Evolutionary conservation across 2,329 filamentous ascomycete species (phyloP).

Genomic region (Salinomyces thailandicus): DNA sequence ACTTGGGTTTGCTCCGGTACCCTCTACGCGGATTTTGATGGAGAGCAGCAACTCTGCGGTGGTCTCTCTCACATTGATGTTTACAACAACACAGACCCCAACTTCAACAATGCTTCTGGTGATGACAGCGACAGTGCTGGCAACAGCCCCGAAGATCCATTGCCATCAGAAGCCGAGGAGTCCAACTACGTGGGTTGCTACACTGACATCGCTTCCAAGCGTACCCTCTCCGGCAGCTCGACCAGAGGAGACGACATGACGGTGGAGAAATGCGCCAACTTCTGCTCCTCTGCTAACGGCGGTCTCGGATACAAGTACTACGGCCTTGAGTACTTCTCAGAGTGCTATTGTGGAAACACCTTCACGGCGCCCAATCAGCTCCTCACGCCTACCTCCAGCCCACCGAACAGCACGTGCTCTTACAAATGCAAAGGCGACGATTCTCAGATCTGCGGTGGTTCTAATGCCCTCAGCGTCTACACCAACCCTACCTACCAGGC

Average conservation of each 20-base stretch:
- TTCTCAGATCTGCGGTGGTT: slow-evolving; percentile 22
- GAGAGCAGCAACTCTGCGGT: slow-evolving; percentile 21
- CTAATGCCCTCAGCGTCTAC: slow-evolving; percentile 20
- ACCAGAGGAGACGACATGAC: slow-evolving; percentile 16
- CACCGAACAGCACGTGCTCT: slow-evolving; percentile 16
- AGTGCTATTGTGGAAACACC: slow-evolving; percentile 25
- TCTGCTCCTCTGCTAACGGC: slow-evolving; percentile 12
- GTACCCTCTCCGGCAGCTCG: slow-evolving; percentile 14
- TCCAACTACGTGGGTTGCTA: slow-evolving; percentile 24
- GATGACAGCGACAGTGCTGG: slow-evolving; percentile 13
- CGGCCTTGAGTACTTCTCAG: slow-evolving; percentile 22
- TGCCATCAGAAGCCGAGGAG: slow-evolving; percentile 14
- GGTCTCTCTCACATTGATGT: slow-evolving; percentile 22
- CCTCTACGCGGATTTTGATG: slow-evolving; percentile 15
- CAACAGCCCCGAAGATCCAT: slow-evolving; percentile 8
- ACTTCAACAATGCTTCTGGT: slow-evolving; percentile 15
- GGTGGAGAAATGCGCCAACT: slow-evolving; percentile 19
- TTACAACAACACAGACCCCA: slow-evolving; percentile 25
- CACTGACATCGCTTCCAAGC: slow-evolving; percentile 14
- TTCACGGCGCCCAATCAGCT: slow-evolving; percentile 6
- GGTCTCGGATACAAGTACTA: slow-evolving; percentile 19
- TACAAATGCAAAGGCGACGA: slow-evolving; percentile 17
- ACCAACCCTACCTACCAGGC: slow-evolving; percentile 12
- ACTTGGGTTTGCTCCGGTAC: slow-evolving; percentile 22
- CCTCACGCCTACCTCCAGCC: slow-evolving; percentile 9